Conservation (phyloP, 2,329 filamentous ascomycete species). For the Cordyceps tenuipes region DNA sequence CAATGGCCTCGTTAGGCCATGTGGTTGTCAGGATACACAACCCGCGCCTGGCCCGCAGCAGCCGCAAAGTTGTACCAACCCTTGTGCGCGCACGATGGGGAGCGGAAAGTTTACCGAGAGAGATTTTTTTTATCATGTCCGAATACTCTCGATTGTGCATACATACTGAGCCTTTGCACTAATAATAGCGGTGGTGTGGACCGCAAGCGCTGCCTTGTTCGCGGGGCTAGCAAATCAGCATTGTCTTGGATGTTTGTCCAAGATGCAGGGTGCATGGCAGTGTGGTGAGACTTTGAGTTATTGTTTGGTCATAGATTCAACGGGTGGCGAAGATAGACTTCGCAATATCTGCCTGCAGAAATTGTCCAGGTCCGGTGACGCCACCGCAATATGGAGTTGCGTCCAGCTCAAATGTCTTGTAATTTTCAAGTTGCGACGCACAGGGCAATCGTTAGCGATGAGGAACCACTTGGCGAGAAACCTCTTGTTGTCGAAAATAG, state of each 20-base stretch:
- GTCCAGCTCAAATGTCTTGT: neutral
- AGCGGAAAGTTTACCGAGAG: neutral
- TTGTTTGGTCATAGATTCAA: neutral
- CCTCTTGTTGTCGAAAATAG: constrained; percentile 1
- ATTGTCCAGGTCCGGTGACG: neutral
- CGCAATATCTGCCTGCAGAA: neutral
- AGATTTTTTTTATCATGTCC: neutral
- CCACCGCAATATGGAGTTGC: neutral
- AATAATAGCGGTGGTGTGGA: neutral
- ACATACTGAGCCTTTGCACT: neutral
- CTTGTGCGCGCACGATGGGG: neutral
- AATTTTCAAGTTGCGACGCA: neutral
- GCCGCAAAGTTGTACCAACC: neutral
- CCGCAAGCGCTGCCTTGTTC: neutral
- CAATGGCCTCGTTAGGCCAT: neutral
- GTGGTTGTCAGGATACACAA: neutral
- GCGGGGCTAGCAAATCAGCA: neutral
- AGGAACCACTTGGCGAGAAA: neutral
- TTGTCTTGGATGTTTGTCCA: neutral
- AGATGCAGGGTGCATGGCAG: neutral
- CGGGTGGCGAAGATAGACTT: neutral
- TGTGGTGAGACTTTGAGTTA: neutral
- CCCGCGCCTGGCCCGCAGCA: neutral
- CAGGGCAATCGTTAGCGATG: neutral
- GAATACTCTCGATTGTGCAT: no score